Conservation (phyloP, 1,284 basidiomycete genomes). For the Pascua guehoae region DNA sequence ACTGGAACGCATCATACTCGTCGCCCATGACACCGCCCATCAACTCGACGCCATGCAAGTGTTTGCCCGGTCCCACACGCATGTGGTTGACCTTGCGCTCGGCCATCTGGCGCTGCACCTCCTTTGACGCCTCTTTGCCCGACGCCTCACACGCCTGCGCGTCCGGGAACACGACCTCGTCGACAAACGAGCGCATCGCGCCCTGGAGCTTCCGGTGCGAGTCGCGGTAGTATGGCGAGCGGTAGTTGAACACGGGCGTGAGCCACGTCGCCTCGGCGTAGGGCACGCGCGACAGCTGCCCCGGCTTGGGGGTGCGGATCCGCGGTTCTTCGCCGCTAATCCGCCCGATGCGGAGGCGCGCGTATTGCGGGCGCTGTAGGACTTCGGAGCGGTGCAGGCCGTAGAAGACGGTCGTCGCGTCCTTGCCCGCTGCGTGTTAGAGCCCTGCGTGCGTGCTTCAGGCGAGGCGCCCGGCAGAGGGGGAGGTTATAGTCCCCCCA, state of each 20-base stretch:
- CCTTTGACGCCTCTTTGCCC: slow-evolving; percentile 60
- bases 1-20: slow-evolving; percentile 71
- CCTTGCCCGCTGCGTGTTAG: slow-evolving; percentile 61
- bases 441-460: neutral
- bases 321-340: slow-evolving; percentile 62
- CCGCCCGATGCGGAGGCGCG: slow-evolving; percentile 64
- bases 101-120: slow-evolving; percentile 46
- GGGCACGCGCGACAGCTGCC: slow-evolving; percentile 61
- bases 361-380: slow-evolving; percentile 67
- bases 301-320: slow-evolving; percentile 57
- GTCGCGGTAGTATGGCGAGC: slow-evolving; percentile 79
- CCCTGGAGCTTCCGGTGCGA: slow-evolving; percentile 50
- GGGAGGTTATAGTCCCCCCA: no score
- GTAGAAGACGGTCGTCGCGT: slow-evolving; percentile 81
- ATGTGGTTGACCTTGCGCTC: slow-evolving; percentile 78
- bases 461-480: no score
- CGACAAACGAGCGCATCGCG: slow-evolving; percentile 55
- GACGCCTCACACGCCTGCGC: slow-evolving; percentile 66
- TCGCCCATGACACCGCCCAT: slow-evolving; percentile 85
- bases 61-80: slow-evolving; percentile 77
- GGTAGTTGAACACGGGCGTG: slow-evolving; percentile 59
- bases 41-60: slow-evolving; percentile 73
- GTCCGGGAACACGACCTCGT: slow-evolving; percentile 54
- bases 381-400: slow-evolving; percentile 76
- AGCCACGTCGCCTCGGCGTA: slow-evolving; percentile 85